Conservation (phyloP, 345 rosid species). For the Cardamine chenopodiifolia region DNA sequence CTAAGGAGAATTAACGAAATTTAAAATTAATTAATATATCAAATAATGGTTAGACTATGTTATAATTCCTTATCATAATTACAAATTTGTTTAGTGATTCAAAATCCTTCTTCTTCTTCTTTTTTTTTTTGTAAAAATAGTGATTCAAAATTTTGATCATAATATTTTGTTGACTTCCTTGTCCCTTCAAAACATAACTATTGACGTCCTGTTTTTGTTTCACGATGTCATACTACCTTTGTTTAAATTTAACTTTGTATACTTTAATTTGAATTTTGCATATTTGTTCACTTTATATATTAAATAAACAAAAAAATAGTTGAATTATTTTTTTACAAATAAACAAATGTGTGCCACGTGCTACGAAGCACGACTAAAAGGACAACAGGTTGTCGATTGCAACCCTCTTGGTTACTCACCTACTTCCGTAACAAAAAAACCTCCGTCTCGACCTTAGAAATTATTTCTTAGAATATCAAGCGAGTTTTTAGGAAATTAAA, state of each 20-base stretch:
- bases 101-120: too few species aligned
- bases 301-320: background rate
- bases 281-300: background rate
- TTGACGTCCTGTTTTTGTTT: background rate
- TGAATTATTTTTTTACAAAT: background rate
- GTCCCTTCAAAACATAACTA: background rate
- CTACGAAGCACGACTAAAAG: background rate
- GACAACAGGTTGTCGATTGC: background rate
- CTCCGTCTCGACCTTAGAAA: background rate
- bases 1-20: background rate
- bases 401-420: background rate
- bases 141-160: background rate
- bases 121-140: too few species aligned
- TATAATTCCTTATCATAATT: background rate
- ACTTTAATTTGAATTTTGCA: background rate
- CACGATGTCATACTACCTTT: background rate
- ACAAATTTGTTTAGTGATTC: background rate
- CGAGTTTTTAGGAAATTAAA: background rate
- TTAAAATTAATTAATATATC: background rate
- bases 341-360: conserved; percentile 16
- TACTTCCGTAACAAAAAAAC: background rate
- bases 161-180: background rate
- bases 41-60: background rate
- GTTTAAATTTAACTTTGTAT: background rate
- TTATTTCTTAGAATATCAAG: background rate